Evolutionary conservation across 495 filamentous ascomycete species (phyloP), one percentile per base, ranked within the genome.

Genomic region (Penicillium salamii): DNA sequence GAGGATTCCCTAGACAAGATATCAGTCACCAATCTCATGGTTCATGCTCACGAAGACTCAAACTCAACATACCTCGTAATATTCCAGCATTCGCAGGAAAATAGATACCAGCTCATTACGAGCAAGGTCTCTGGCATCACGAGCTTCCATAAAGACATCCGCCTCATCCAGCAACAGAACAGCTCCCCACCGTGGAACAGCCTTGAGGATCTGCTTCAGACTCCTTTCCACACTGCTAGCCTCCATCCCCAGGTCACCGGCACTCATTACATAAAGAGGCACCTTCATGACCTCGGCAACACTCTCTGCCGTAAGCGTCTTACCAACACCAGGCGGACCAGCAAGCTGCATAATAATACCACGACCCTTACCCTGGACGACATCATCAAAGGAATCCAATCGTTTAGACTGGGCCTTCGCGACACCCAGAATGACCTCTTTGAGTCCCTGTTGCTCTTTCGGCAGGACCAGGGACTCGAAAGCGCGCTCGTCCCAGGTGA

Each of bases 381-480:
- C 52, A 33, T 69, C 64, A 29, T 65, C 63, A 29, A 67, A 67
- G 19, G 7, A n/a, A 28, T 55, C 58, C 15, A 52, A n/a, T 4
- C 59, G 48, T 35, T 62, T 52, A 11, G 60, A 58, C 19, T 68
- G 65, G 8, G 65, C 53, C 5, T 63, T 62, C 36, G 63, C 63
- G 39, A 70, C 43, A 8, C 56, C 65, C 18, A 66, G 46, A 32
- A 70, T 56, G n/a, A 67, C 42, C 1, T 61, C 45, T 32, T 68
- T 71, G n/a, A 68, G 42, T 17, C 52, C 43, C 14, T 59, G 38
- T 18, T 64, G 59, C 13, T 39, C 55, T 15, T 41, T 15, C 3
- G 62, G 62, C 3, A 86, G 63, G 5, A 84, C 77, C 0, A 87
- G 68, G 1, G 69, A 69, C 21, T 80, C 74, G 53, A 85, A 85